Conservation (phyloP, 495 filamentous ascomycete species). For the Rhypophila decipiens region DNA sequence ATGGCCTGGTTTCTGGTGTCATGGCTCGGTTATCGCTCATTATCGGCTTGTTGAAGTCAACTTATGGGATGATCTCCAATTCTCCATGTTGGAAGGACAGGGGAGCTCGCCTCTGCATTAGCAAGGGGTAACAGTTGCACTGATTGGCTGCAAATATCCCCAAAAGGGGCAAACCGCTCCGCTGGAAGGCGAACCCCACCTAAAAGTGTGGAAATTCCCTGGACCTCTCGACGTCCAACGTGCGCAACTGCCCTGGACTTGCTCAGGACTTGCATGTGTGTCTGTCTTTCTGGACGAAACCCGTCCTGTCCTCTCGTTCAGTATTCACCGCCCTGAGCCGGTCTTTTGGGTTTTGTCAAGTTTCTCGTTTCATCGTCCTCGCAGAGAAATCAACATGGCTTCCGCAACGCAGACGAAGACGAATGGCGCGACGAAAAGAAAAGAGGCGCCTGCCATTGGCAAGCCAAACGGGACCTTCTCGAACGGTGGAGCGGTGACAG, state of each 20-base stretch:
- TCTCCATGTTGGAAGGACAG: no score
- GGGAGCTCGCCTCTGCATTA: no score
- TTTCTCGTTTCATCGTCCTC: no score
- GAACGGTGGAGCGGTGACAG: constrained; percentile 4
- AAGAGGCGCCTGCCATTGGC: constrained; percentile 12
- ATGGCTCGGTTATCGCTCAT: no score
- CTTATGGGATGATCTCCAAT: no score
- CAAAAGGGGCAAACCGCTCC: neutral
- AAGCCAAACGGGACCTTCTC: constrained; percentile 6
- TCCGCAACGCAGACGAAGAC: neutral
- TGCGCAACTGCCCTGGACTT: no score
- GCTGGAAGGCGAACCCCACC: neutral
- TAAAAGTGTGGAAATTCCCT: neutral
- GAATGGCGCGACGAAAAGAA: constrained; percentile 1
- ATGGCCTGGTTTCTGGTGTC: no score
- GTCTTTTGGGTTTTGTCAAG: neutral
- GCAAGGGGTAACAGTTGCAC: neutral
- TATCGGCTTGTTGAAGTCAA: no score
- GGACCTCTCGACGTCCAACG: neutral
- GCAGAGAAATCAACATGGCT: neutral
- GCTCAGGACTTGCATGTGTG: no score
- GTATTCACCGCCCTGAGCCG: neutral
- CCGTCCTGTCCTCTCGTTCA: neutral
- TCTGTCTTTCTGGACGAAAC: no score
- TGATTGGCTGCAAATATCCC: neutral